These are phyloP conservation scores for Cyberlindnera suaveolens DNA, from an alignment of 805 yeast species.

Conservation along the genomic window DNA sequence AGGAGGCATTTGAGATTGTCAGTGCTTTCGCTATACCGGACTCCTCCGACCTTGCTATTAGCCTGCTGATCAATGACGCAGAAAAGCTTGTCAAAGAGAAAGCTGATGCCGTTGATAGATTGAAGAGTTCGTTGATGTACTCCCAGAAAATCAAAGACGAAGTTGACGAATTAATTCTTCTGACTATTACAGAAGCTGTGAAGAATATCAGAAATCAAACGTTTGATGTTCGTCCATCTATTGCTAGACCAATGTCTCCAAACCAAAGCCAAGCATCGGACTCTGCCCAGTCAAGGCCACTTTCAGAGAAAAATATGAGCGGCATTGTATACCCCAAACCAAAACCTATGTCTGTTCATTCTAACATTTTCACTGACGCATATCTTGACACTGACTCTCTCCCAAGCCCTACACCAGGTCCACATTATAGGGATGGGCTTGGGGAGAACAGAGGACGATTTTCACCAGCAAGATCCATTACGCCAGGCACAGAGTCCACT, in stretches of 20 bases:
- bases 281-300: not conserved
- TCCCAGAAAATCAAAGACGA: constrained; percentile 73
- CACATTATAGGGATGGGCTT: constrained; percentile 3
- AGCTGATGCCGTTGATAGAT: constrained; percentile 60
- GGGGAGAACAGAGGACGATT: constrained; percentile 13
- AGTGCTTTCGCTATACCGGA: constrained; percentile 35
- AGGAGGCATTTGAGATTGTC: constrained; percentile 44
- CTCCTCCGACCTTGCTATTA: constrained; percentile 60
- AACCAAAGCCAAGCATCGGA: not conserved
- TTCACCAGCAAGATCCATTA: constrained; percentile 32
- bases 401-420: constrained; percentile 25
- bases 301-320: constrained; percentile 1
- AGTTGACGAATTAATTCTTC: constrained; percentile 62
- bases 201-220: constrained; percentile 34
- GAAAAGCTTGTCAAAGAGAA: constrained; percentile 54
- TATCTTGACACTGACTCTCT: constrained; percentile 35
- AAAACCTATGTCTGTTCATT: constrained; percentile 16
- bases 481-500: constrained; percentile 36
- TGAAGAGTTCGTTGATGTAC: constrained; percentile 68
- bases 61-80: constrained; percentile 61
- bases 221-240: constrained; percentile 10
- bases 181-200: constrained; percentile 59
- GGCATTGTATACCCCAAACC: constrained; percentile 22
- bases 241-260: constrained; percentile 1
- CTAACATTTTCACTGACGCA: constrained; percentile 34